phyloP scores from a whole-genome alignment of 2,329 filamentous ascomycete genomes.

The Teratosphaeria nubilosa region DNA sequence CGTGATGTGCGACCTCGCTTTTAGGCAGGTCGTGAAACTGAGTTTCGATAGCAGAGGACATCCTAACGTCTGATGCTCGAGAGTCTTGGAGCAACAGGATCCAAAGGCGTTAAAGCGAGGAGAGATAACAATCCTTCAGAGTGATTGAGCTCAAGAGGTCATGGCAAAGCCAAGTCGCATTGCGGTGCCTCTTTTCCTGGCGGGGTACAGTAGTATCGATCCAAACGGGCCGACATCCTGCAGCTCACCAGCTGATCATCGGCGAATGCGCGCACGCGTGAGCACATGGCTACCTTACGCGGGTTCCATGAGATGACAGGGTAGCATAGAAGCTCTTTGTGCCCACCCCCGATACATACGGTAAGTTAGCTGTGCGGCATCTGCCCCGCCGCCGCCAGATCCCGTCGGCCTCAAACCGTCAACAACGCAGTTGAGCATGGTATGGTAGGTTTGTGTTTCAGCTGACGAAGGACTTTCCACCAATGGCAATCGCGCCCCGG shows the following conservation, averaged over 20 bases:
- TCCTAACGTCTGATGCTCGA: not conserved
- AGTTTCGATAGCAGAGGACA: not conserved
- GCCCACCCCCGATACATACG: no score
- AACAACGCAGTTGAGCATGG: not conserved
- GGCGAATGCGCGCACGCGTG: not conserved
- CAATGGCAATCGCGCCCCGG: not conserved
- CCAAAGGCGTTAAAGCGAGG: not conserved
- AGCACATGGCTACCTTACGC: not conserved
- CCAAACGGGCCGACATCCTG: not conserved
- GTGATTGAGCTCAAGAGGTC: not conserved
- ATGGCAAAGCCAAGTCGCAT: not conserved
- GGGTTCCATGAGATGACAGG: not conserved
- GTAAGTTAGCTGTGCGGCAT: not conserved
- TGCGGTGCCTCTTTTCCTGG: not conserved
- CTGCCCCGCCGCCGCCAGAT: not conserved
- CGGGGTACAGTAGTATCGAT: not conserved
- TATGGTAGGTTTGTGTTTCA: no score
- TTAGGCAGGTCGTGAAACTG: slow-evolving; percentile 1
- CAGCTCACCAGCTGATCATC: not conserved
- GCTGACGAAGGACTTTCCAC: not conserved
- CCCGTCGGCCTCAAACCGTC: not conserved
- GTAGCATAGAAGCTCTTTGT: not conserved
- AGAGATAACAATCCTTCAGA: not conserved
- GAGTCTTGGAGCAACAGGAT: not conserved
- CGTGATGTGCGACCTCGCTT: slow-evolving; percentile 12